Percentiles rank a stretch among this genome's conserved stretches.
Evolutionary conservation across 2,329 filamentous ascomycete genomes (phyloP).

Genomic region (Xylariaceae sp.): DNA sequence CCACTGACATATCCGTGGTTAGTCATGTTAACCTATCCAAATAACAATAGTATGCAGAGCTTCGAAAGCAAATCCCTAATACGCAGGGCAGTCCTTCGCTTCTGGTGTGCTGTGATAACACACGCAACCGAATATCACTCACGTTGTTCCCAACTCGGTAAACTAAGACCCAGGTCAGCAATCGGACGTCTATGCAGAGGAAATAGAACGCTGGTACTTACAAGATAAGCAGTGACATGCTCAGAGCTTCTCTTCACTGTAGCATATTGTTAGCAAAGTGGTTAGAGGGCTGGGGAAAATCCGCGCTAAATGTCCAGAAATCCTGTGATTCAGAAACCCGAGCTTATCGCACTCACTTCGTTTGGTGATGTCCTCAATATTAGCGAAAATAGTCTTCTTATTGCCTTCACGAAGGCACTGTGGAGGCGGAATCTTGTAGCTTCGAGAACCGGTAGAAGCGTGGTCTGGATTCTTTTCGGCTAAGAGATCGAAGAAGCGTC

Average conservation of each 20-base stretch:
- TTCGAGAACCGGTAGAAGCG: slow-evolving; percentile 80
- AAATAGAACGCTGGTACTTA: background rate
- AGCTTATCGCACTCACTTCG: slow-evolving; percentile 46
- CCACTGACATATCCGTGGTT: slow-evolving; percentile 42
- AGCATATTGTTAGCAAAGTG: slow-evolving; percentile 6
- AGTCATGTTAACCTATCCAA: background rate
- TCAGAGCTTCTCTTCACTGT: slow-evolving; percentile 91
- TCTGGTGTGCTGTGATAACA: background rate
- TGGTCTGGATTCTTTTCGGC: slow-evolving; percentile 97
- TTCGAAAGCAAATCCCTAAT: background rate
- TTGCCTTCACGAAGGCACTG: slow-evolving; percentile 99
- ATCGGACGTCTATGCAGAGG: background rate
- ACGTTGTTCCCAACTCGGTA: slow-evolving; percentile 90
- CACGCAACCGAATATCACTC: background rate
- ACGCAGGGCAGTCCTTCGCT: background rate
- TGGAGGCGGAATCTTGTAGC: slow-evolving; percentile 98
- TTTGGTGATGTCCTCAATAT: slow-evolving; percentile 98
- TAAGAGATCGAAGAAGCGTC: slow-evolving; percentile 90
- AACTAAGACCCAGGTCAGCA: slow-evolving; percentile 46
- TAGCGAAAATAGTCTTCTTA: slow-evolving; percentile 99
- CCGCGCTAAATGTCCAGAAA: background rate
- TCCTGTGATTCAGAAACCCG: background rate
- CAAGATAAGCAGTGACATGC: slow-evolving; percentile 89
- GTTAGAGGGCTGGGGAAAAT: background rate
- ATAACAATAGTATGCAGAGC: background rate